phyloP scores from a whole-genome alignment of 2,329 filamentous ascomycete species.

The Albophoma yamanashiensis region DNA sequence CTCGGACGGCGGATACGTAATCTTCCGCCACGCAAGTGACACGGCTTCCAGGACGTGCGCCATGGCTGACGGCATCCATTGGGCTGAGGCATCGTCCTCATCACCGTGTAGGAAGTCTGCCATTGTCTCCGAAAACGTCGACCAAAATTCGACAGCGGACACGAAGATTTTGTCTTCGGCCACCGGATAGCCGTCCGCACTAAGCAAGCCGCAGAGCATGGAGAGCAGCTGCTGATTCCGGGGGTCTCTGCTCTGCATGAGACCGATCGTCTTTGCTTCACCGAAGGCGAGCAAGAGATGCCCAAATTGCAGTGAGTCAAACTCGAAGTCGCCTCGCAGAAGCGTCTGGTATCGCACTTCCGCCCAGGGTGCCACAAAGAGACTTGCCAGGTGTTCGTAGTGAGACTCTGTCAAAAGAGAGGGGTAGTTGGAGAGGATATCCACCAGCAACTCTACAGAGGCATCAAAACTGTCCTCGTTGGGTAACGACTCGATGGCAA shows the following conservation, averaged over 20 bases:
- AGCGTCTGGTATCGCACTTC: conserved; percentile 43
- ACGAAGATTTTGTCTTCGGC: conserved; percentile 67
- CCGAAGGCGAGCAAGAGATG: conserved; percentile 59
- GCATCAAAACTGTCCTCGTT: conserved; percentile 47
- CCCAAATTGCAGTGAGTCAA: conserved; percentile 54
- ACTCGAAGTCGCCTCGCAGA: conserved; percentile 49
- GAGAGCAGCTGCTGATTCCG: conserved; percentile 42
- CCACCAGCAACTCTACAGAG: conserved; percentile 53
- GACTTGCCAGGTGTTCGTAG: conserved; percentile 42
- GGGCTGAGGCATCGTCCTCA: conserved; percentile 26
- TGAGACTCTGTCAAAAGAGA: conserved; percentile 50
- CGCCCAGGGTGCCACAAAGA: conserved; percentile 53
- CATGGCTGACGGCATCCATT: conserved; percentile 50
- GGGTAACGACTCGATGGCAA: conserved; percentile 49
- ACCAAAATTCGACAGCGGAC: conserved; percentile 72
- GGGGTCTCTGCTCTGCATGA: conserved; percentile 43
- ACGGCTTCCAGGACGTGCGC: conserved; percentile 52
- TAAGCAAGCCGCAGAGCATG: conserved; percentile 54
- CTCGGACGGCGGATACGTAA: conserved; percentile 51
- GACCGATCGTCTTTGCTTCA: conserved; percentile 49
- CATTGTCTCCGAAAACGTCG: conserved; percentile 60
- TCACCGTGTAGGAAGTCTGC: conserved; percentile 45
- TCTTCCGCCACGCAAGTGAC: conserved; percentile 57
- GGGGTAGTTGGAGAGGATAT: conserved; percentile 54
- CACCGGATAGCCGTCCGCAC: conserved; percentile 54